These are phyloP conservation scores for Starmerella geochares DNA, from an alignment of 805 yeast genomes.

Conservation along the genomic window DNA sequence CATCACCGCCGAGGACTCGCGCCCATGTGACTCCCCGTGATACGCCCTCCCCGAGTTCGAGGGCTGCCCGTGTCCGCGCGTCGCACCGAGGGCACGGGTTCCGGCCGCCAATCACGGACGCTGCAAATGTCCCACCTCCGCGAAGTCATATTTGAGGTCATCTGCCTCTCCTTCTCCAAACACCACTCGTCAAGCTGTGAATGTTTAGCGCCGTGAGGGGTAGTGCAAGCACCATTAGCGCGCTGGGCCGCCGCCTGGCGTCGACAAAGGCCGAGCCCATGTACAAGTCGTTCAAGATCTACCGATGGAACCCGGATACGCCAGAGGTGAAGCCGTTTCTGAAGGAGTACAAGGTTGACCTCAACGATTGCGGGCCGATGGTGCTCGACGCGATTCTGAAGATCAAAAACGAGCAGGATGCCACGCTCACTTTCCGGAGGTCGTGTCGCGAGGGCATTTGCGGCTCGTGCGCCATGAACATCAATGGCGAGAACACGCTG, in stretches of 20 bases:
- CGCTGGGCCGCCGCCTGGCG: slow-evolving; percentile 7
- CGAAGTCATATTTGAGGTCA: slow-evolving; percentile 5
- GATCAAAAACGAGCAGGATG: slow-evolving; percentile 92
- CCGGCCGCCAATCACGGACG: slow-evolving; percentile 8
- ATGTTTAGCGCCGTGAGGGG: not conserved
- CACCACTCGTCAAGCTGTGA: not conserved
- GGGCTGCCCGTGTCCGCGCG: slow-evolving; percentile 8
- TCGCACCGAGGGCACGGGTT: slow-evolving; percentile 9
- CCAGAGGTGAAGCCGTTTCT: slow-evolving; percentile 85
- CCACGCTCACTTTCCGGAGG: slow-evolving; percentile 92
- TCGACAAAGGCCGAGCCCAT: slow-evolving; percentile 45
- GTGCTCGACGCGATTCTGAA: slow-evolving; percentile 87
- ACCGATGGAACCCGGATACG: slow-evolving; percentile 97
- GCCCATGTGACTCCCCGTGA: too few species aligned
- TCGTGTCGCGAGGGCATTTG: slow-evolving; percentile 99
- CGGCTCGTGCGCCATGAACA: slow-evolving; percentile 99
- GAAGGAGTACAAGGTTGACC: slow-evolving; percentile 73
- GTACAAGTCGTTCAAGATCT: slow-evolving; percentile 76
- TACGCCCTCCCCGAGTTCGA: not conserved
- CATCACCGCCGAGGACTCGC: too few species aligned
- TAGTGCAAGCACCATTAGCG: not conserved
- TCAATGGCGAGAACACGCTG: slow-evolving; percentile 91
- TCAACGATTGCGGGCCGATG: slow-evolving; percentile 95
- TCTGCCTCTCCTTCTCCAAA: not conserved
- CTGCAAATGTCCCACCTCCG: slow-evolving; percentile 8